Evolutionary conservation across 2,329 filamentous ascomycete genomes (phyloP).

Genomic region (Diplodia mutila): DNA sequence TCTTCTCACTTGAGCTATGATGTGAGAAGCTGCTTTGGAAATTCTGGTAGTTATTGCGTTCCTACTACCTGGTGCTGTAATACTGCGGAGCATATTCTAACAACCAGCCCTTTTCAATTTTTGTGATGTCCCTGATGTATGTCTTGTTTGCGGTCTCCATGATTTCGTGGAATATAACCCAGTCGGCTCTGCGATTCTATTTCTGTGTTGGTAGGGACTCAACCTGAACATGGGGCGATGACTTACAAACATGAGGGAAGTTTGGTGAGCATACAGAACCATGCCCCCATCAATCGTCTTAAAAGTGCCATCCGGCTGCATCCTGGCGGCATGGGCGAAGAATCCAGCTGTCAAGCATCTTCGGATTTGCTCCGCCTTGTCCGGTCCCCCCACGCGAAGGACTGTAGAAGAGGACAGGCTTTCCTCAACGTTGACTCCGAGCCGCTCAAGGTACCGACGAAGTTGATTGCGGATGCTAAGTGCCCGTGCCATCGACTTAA

Average conservation of each 20-base stretch:
- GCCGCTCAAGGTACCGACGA: slow-evolving; percentile 82
- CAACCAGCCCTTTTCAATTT: slow-evolving; percentile 91
- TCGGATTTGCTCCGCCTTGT: slow-evolving; percentile 73
- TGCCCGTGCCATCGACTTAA: slow-evolving; percentile 78
- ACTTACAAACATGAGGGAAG: slow-evolving; percentile 81
- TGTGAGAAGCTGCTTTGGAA: background rate
- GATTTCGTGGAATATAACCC: slow-evolving; percentile 94
- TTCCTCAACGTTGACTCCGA: slow-evolving; percentile 73
- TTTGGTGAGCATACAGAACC: slow-evolving; percentile 84
- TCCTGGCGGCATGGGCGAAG: slow-evolving; percentile 89
- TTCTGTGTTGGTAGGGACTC: background rate
- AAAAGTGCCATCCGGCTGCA: slow-evolving; percentile 92
- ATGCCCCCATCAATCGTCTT: slow-evolving; percentile 80
- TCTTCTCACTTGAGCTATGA: background rate
- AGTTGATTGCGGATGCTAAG: slow-evolving; percentile 87
- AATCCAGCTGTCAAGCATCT: slow-evolving; percentile 87
- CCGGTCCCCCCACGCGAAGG: slow-evolving; percentile 46
- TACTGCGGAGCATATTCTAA: slow-evolving; percentile 83
- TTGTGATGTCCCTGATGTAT: slow-evolving; percentile 89
- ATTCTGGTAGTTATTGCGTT: background rate
- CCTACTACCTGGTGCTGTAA: slow-evolving; percentile 35
- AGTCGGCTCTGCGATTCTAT: slow-evolving; percentile 86
- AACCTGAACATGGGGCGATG: background rate
- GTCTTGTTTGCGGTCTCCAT: slow-evolving; percentile 87
- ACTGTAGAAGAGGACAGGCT: slow-evolving; percentile 51